Base-by-base conservation (phyloP, 805 yeast genomes). In the Pichia thaimueangensis region DNA sequence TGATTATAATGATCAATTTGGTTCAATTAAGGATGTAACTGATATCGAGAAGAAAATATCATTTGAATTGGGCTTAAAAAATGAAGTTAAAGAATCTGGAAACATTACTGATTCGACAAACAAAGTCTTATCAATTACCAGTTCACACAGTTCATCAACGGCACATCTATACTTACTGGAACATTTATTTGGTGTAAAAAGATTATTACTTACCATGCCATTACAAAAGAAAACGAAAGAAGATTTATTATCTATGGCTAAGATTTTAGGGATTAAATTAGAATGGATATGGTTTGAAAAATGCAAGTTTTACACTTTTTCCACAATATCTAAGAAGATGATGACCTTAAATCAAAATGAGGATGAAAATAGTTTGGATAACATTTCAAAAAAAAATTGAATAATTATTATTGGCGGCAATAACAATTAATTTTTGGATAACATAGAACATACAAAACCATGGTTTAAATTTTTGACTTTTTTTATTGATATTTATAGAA, bases 271-370 rank as follows among this genome's bases (percentile, higher is more conserved):
- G n/a, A 67, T 75, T 21, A 70, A 73, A 47, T 56, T 80, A 35
- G 80, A 78, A 45, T 74, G 79, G 77, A 58, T 73, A 29, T 70
- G 78, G 69, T 71, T 71, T 44, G 83, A 80, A 45, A 59, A 70
- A 12, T 67, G 49, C 21, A 39, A 39, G 5, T 29, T 39, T 21
- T 29, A 71, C 42, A 65, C 75, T 37, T 65, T 68, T 35, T 57
- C 48, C 6, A 29, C 51, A 29, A 41, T 55, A 6, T 33, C 54
- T 25, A 39, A 36, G n/a, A 31, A 29, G 11, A 25, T 32, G 8
- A 9, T 34, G 31, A 37, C 22, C 30, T 31, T 23, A 16, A 34
- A 2, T 15, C 19, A 11, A n/a, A 8, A 10, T 9, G 19, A 13
- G 19, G 22, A 8, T 7, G 30, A 27, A 5, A 9, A 30, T 3